Conservation (phyloP, 2,329 filamentous ascomycete genomes). For the Monilinia fructicola region DNA sequence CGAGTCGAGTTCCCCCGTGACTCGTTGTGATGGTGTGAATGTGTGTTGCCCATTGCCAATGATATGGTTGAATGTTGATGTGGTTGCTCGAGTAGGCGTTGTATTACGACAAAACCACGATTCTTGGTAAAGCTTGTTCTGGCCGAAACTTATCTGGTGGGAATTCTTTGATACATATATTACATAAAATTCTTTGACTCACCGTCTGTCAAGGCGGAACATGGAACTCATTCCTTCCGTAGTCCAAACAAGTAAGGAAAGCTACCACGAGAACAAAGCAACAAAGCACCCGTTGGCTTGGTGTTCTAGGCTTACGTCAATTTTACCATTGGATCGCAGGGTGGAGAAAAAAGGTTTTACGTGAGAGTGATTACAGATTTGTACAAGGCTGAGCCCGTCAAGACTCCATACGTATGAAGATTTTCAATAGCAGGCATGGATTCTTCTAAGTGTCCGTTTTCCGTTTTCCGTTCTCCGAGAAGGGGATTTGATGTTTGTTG, state of each 20-base stretch:
- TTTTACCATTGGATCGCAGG: neutral
- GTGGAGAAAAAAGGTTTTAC: neutral
- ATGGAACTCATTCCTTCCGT: constrained; percentile 1
- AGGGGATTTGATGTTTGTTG: neutral
- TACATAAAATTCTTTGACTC: neutral
- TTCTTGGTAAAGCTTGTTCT: neutral
- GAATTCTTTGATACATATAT: constrained; percentile 8
- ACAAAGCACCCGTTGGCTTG: no score
- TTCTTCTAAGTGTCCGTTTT: neutral
- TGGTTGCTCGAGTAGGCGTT: neutral
- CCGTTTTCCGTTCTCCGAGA: neutral
- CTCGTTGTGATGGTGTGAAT: constrained; percentile 1
- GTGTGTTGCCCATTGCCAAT: constrained; percentile 17
- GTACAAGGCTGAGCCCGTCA: constrained; percentile 19
- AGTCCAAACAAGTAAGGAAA: neutral
- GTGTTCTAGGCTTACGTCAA: neutral
- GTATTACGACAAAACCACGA: neutral
- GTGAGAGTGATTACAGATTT: constrained; percentile 12
- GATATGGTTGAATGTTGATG: neutral
- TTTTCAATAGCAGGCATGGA: neutral
- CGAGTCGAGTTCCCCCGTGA: neutral
- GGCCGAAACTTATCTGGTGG: neutral
- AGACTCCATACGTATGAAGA: neutral
- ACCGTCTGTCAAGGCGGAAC: neutral
- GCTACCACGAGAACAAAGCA: constrained; percentile 5